A percentile compares a stretch with the other conserved stretches of the same genome.
phyloP scores from a whole-genome alignment of 2,329 filamentous ascomycete genomes.

The Remersonia thermophila region DNA sequence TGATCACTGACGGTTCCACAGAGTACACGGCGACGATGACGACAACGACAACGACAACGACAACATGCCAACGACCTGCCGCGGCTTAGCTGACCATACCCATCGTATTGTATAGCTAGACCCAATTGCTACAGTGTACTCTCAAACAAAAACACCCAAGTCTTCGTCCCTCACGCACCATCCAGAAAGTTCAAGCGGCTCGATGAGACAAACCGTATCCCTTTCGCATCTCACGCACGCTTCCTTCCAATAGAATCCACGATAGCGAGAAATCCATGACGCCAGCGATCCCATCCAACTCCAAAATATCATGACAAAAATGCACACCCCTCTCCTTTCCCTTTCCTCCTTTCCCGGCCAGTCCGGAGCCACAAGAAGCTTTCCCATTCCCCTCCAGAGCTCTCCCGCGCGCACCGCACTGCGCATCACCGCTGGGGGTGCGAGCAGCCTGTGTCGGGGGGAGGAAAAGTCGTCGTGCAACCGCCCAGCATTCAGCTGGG shows the following conservation, averaged over 20 bases:
- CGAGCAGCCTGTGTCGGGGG: too few species aligned
- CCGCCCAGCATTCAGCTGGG: too few species aligned
- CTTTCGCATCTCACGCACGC: background rate
- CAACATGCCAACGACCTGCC: background rate
- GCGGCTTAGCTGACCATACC: background rate
- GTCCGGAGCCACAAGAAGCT: too few species aligned
- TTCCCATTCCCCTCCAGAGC: slow-evolving; percentile 1
- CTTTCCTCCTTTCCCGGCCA: too few species aligned
- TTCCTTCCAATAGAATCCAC: background rate
- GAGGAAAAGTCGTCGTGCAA: too few species aligned
- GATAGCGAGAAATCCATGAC: background rate
- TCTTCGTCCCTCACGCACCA: slow-evolving; percentile 1
- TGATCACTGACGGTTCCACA: too few species aligned
- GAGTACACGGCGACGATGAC: too few species aligned
- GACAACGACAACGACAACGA: too few species aligned
- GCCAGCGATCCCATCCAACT: background rate
- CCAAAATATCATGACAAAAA: background rate
- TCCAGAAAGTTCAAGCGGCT: background rate
- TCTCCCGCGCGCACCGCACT: background rate
- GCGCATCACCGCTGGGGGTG: slow-evolving; percentile 8
- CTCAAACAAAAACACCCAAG: slow-evolving; percentile 4
- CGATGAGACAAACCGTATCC: background rate
- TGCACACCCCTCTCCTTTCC: too few species aligned
- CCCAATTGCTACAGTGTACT: slow-evolving; percentile 8
- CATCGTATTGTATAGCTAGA: slow-evolving; percentile 8